phyloP scores from a whole-genome alignment of 768 basidiomycete species.

The Holtermanniella nyarrowii region DNA sequence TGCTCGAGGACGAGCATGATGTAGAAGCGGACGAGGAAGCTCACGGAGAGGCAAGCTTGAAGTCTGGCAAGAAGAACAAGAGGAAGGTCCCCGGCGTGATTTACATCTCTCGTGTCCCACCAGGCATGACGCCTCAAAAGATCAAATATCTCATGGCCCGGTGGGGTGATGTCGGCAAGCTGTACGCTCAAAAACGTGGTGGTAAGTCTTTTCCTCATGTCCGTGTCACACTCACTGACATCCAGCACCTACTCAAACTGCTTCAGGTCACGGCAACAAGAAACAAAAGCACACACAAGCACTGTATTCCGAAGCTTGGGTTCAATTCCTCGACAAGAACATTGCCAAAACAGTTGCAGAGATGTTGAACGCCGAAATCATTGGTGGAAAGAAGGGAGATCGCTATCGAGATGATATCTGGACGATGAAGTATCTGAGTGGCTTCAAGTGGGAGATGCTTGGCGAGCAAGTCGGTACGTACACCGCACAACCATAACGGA shows the following conservation, averaged over 20 bases:
- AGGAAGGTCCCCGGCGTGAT: conserved; percentile 56
- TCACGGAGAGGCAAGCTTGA: no score
- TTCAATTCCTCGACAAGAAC: conserved; percentile 91
- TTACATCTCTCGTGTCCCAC: conserved; percentile 92
- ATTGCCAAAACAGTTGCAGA: conserved; percentile 80
- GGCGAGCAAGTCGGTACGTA: conserved; percentile 92
- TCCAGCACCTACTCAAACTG: conserved; percentile 10
- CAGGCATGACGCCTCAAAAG: conserved; percentile 94
- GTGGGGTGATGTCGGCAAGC: conserved; percentile 81
- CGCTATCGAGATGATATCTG: conserved; percentile 91
- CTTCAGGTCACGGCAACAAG: conserved; percentile 7
- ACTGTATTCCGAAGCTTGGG: conserved; percentile 94
- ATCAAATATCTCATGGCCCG: conserved; percentile 84
- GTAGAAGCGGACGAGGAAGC: no score
- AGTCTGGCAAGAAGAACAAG: conserved; percentile 7
- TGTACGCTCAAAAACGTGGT: conserved; percentile 80
- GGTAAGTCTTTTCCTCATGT: conserved; percentile 46
- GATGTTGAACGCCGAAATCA: conserved; percentile 91
- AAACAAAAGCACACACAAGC: conserved; percentile 83
- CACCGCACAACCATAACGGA: background rate
- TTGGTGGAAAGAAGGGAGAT: conserved; percentile 51
- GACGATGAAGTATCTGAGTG: conserved; percentile 98
- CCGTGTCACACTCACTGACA: background rate
- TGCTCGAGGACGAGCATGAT: no score
- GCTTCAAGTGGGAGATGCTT: conserved; percentile 98